phyloP scores from a whole-genome alignment of 164 flowering plant genomes.

The Dillenia turbinata region DNA sequence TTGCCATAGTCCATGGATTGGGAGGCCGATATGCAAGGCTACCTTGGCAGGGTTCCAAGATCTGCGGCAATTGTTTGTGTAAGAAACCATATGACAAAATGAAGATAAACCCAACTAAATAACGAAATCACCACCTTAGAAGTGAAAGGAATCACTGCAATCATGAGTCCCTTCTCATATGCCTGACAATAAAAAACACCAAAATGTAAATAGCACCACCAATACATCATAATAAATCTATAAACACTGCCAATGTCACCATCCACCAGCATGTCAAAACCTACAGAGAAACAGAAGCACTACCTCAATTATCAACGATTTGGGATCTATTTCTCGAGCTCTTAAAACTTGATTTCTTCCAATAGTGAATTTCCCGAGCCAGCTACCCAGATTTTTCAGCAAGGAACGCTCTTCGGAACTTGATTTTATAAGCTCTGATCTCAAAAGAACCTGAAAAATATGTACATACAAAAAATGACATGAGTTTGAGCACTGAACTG shows the following conservation, averaged over 20 bases:
- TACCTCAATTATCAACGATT: conserved; percentile 90
- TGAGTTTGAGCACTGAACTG: not conserved
- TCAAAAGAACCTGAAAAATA: conserved; percentile 70
- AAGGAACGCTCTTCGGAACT: conserved; percentile 97
- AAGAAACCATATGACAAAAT: not conserved
- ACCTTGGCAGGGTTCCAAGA: conserved; percentile 81
- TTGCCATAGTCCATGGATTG: conserved; percentile 98
- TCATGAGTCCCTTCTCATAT: conserved; percentile 94
- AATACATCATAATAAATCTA: not conserved
- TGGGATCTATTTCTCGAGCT: conserved; percentile 92
- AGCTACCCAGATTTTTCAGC: conserved; percentile 94
- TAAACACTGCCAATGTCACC: not conserved
- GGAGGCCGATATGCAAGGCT: conserved; percentile 95
- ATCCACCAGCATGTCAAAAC: not conserved
- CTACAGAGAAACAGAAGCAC: not conserved
- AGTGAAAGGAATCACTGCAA: conserved; percentile 95
- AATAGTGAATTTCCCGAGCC: conserved; percentile 98
- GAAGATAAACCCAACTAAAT: conserved; percentile 4
- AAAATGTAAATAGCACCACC: not conserved
- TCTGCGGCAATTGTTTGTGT: conserved; percentile 34
- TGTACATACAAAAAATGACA: not conserved
- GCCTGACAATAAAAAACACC: conserved; percentile 47
- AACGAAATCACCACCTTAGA: conserved; percentile 62
- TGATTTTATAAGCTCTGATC: conserved; percentile 93
- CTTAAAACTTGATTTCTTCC: conserved; percentile 84